Evolutionary conservation across 2,329 filamentous ascomycete genomes (phyloP), one percentile per base, ranked within the genome.

Genomic region (Aspergillus sp.): DNA sequence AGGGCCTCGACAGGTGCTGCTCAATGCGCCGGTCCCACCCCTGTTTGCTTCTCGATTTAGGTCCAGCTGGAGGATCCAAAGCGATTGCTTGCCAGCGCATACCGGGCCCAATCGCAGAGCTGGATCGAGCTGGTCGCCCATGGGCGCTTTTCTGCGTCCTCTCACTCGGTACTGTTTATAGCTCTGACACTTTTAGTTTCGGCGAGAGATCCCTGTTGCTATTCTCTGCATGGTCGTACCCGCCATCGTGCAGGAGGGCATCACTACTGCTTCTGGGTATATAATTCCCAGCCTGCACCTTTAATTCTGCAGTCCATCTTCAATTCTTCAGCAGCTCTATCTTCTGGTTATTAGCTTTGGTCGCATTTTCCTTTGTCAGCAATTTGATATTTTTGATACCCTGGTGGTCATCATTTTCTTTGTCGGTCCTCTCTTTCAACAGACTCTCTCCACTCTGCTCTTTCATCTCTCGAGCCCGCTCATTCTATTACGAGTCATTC

Each of bases 111-210:
- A 58, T 58, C 34, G n/a, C 39, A 45, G 45, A 58, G 51, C 56
- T 54, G 33, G 40, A 34, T 47, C 4, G 41, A n/a, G 40, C 51
- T 42, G 15, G 17, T 41, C 41, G 46, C 40, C 42, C 56, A 51
- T 41, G 40, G 46, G 56, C 56, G 56, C 56, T 47, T 58, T 54
- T 20, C 40, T n/a, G 17, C 12, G 48, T 33, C 40, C 27, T 48
- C 19, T 54, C 46, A 58, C 51, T 58, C 41, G 56, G 46, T 12
- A 45, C 51, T 54, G 51, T 58, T 58, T 50, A 58, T 58, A 58
- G 56, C 40, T 51, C 45, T 46, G 40, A 54, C 56, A 46, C 51
- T 45, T 41, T 33, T 20, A 24, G 56, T 58, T 39, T 58, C 56
- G 51, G 51, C 45, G 51, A 47, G 56, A 51, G 51, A 54, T 53